A percentile compares a stretch with the other conserved stretches of the same genome.
Conservation (phyloP, 306 rosid genomes). For the Prunus campanulata region DNA sequence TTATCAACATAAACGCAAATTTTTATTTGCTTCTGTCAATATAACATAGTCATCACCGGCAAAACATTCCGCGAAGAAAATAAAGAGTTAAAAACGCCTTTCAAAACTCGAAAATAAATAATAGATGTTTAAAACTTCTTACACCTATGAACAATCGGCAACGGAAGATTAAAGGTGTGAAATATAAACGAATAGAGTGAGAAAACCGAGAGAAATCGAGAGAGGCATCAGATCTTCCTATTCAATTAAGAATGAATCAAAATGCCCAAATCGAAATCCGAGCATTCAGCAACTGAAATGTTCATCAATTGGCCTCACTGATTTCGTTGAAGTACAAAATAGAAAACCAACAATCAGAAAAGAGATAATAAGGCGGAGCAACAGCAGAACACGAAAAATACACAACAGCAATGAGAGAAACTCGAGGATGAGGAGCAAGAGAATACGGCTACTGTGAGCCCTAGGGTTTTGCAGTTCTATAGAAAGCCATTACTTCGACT, state of each 20-base stretch:
- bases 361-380: not conserved
- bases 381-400: not conserved
- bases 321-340: not conserved
- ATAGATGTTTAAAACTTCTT: not conserved
- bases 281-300: conserved; percentile 32
- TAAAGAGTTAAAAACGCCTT: not conserved
- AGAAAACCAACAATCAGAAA: not conserved
- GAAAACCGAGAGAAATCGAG: not conserved
- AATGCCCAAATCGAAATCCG: conserved; percentile 23
- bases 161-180: not conserved
- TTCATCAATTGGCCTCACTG: conserved; percentile 36
- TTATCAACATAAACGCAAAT: conserved; percentile 50
- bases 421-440: not conserved
- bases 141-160: too few species aligned
- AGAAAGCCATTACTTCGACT: not conserved
- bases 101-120: not conserved
- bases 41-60: conserved; percentile 53
- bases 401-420: too few species aligned
- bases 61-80: not conserved
- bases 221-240: conserved; percentile 63
- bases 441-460: not conserved
- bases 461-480: conserved; percentile 6
- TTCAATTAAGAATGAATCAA: conserved; percentile 34
- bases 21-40: conserved; percentile 35
- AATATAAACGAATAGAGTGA: not conserved